A percentile compares a stretch with the other conserved stretches of the same genome.
phyloP scores from a whole-genome alignment of 352 stramenopile genomes.

The Pythium volutum region DNA sequence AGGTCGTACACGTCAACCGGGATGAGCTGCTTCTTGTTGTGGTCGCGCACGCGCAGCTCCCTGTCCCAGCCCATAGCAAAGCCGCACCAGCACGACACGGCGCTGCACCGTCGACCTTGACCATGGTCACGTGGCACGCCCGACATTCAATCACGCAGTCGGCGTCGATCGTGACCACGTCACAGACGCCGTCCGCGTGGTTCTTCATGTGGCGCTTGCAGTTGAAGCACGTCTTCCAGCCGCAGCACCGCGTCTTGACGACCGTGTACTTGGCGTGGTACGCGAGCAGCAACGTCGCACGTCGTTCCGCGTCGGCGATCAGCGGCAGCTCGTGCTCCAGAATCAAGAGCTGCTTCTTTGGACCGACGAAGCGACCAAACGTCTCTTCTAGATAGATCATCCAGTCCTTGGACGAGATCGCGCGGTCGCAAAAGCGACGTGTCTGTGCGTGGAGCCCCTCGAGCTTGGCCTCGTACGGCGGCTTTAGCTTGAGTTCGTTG shows the following conservation, averaged over 20 bases:
- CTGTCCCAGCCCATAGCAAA: slow-evolving; percentile 34
- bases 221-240: slow-evolving; percentile 21
- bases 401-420: slow-evolving; percentile 9
- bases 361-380: slow-evolving; percentile 3
- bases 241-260: slow-evolving; percentile 21
- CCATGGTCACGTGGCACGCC: slow-evolving; percentile 25
- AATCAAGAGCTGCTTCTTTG: slow-evolving; percentile 10
- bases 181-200: slow-evolving; percentile 10
- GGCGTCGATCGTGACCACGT: background rate
- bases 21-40: slow-evolving; percentile 23
- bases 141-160: slow-evolving; percentile 22
- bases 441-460: slow-evolving; percentile 1
- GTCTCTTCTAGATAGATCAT: slow-evolving; percentile 15
- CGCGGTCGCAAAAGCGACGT: slow-evolving; percentile 14
- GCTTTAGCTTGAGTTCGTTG: background rate
- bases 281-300: slow-evolving; percentile 20
- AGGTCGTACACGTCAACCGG: slow-evolving; percentile 38
- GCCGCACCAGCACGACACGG: slow-evolving; percentile 22
- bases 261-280: slow-evolving; percentile 27
- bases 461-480: slow-evolving; percentile 9
- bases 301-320: slow-evolving; percentile 23
- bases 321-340: slow-evolving; percentile 14
- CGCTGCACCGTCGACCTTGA: slow-evolving; percentile 30
- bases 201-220: slow-evolving; percentile 18
- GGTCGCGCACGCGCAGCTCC: slow-evolving; percentile 19